Conservation (phyloP, 768 basidiomycete species). For the Candolleomyces efflorescens region DNA sequence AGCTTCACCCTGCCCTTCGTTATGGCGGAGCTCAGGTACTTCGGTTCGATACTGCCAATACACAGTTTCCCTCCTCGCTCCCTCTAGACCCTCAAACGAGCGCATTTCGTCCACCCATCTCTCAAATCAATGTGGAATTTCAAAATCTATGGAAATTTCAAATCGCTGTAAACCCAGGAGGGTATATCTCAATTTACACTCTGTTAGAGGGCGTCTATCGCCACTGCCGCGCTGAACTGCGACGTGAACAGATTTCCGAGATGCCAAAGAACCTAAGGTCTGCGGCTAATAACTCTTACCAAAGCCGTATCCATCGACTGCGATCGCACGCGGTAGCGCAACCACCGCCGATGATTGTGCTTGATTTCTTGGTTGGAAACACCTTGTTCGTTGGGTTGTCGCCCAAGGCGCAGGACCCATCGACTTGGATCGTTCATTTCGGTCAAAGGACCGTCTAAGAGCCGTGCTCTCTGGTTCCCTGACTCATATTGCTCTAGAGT, state of each 20-base stretch:
- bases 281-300: neutral
- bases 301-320: neutral
- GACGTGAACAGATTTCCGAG: constrained; percentile 4
- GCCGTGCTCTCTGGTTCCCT: neutral
- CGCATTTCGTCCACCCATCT: constrained; percentile 4
- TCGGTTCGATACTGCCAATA: neutral
- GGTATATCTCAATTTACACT: neutral
- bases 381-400: constrained; percentile 1
- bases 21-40: neutral
- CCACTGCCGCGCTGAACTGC: neutral
- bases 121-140: constrained; percentile 1
- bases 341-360: neutral
- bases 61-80: neutral
- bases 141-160: neutral
- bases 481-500: neutral
- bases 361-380: constrained; percentile 1
- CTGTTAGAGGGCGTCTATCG: neutral
- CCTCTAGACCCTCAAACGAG: neutral
- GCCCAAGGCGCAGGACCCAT: constrained; percentile 2
- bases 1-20: neutral
- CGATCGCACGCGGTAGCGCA: neutral
- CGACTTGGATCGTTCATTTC: constrained; percentile 2
- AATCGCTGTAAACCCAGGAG: neutral
- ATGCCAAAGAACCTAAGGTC: neutral
- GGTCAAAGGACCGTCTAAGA: neutral